These are phyloP conservation scores for Colletotrichum simmondsii DNA, from an alignment of 2,329 filamentous ascomycete genomes.

Conservation along the genomic window DNA sequence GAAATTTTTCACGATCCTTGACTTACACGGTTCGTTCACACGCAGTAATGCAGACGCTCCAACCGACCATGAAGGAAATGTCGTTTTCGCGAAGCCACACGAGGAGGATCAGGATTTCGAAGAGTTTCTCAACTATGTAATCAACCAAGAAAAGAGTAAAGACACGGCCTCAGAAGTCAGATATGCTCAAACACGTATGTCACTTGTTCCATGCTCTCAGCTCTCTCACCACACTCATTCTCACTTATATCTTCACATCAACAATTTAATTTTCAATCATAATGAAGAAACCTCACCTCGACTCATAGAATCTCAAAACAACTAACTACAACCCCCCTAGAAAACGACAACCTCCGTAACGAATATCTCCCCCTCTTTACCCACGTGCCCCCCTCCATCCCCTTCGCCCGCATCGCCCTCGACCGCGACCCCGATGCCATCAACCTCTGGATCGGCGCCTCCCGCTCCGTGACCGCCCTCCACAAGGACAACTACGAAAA, in stretches of 20 bases:
- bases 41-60: conserved; percentile 63
- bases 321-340: conserved; percentile 46
- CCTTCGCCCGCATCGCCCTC: conserved; percentile 80
- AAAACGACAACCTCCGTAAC: conserved; percentile 83
- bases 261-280: not conserved
- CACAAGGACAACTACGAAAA: conserved; percentile 91
- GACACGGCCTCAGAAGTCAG: conserved; percentile 59
- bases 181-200: conserved; percentile 79
- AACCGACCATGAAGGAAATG: conserved; percentile 48
- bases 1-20: not conserved
- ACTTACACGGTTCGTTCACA: conserved; percentile 6
- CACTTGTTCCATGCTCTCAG: not conserved
- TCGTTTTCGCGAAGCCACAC: conserved; percentile 77
- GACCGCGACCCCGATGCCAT: conserved; percentile 74
- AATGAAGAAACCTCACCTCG: not conserved
- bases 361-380: conserved; percentile 75
- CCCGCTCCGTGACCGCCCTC: conserved; percentile 74
- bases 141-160: conserved; percentile 44
- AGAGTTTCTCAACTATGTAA: conserved; percentile 71
- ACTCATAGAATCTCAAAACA: not conserved
- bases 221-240: not conserved
- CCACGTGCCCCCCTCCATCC: conserved; percentile 72
- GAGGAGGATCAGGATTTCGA: conserved; percentile 73
- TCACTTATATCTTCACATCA: not conserved
- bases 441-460: conserved; percentile 86